Evolutionary conservation across 352 stramenopile genomes (phyloP), one percentile per base, ranked within the genome.

Genomic region (Pythium sp.): DNA sequence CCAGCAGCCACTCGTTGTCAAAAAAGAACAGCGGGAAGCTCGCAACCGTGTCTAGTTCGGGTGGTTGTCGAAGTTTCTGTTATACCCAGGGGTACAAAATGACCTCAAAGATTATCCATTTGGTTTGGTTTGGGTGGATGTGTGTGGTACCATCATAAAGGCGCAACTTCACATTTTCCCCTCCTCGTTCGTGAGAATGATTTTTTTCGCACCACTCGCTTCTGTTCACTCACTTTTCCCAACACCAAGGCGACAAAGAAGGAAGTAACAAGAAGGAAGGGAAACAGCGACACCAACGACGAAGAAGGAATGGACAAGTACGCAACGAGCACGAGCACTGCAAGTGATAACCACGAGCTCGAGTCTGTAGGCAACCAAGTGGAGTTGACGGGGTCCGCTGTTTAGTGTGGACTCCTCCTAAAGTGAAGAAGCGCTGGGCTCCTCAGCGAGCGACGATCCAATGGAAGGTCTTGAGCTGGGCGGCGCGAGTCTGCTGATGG

Each of bases 1-100:
- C 32, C 60, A 74, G 62, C 46, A 75, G 28, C 56, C 59, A 63
- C 56, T 75, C 65, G 36, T 74, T 72, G 62, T 59, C 49, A 30
- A 74, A 68, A 24, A 72, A 77, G n/a, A 74, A 4, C n/a, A 75
- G 64, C 32, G 68, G 62, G 26, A 72, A 72, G 55, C 64, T 74
- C 63, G n/a, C n/a, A n/a, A 26, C 24, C 24, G 24, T 26, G 24
- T 26, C 24, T 26, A 26, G 24, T 26, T 26, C 24, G 24, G 24
- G 24, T 26, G 24, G 24, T 26, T 26, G 24, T 26, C 1, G 24
- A 26, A 26, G 24, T 26, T 26, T 26, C 24, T 26, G 24, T 26
- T 26, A 26, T 26, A 11, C 34, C 7, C 34, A 41, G 12, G 34
- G 34, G 8, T 41, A 41, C 34, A 41, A 41, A 41, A 41, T 41